phyloP scores from a whole-genome alignment of 768 basidiomycete species.

The Rhizopogon vesiculosus region DNA sequence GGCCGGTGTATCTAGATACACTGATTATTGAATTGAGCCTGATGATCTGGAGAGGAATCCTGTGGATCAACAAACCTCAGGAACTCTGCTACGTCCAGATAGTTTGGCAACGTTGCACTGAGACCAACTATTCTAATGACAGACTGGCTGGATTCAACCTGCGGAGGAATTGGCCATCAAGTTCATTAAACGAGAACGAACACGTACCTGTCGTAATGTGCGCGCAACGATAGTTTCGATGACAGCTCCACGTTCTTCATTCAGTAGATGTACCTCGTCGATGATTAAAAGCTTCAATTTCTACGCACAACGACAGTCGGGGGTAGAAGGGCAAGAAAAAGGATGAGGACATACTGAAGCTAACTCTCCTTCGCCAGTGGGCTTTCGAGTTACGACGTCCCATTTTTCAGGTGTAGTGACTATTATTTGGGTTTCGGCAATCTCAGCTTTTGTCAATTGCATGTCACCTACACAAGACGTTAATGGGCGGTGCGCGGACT shows the following conservation, averaged over 20 bases:
- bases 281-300: slow-evolving; percentile 92
- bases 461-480: slow-evolving; percentile 61
- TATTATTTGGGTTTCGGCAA: slow-evolving; percentile 93
- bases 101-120: slow-evolving; percentile 96
- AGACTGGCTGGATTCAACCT: slow-evolving; percentile 97
- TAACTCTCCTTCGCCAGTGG: slow-evolving; percentile 95
- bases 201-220: slow-evolving; percentile 76
- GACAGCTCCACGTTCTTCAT: slow-evolving; percentile 97
- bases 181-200: neutral
- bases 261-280: slow-evolving; percentile 94
- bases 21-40: slow-evolving; percentile 34
- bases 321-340: neutral
- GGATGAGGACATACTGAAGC: slow-evolving; percentile 59
- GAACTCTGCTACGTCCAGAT: slow-evolving; percentile 94
- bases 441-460: slow-evolving; percentile 93
- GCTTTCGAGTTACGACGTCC: slow-evolving; percentile 98
- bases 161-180: neutral
- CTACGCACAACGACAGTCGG: slow-evolving; percentile 34
- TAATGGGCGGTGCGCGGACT: neutral
- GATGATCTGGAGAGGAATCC: neutral
- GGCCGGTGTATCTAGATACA: slow-evolving; percentile 78
- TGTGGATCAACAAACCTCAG: slow-evolving; percentile 52
- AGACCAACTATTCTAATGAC: slow-evolving; percentile 94
- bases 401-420: slow-evolving; percentile 99
- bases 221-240: slow-evolving; percentile 98